Percentiles rank a stretch among this genome's conserved stretches.
These are phyloP conservation scores for Moniliella sp. DNA, from an alignment of 1,284 basidiomycete genomes.

Conservation along the genomic window DNA sequence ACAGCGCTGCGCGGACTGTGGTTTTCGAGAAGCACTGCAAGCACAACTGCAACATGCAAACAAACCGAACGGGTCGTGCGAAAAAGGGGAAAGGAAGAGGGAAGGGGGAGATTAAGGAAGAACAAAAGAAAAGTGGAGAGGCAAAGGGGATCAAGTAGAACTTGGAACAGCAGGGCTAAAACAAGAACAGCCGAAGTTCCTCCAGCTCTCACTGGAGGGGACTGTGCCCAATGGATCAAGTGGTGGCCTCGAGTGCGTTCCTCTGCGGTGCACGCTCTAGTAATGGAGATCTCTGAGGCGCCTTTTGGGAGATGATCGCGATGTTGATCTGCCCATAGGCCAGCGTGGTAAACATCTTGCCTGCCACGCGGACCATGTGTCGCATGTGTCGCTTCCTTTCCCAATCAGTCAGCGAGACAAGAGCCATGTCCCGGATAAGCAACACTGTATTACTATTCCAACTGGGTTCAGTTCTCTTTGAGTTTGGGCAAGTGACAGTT, in stretches of 20 bases:
- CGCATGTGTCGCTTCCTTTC: conserved; percentile 78
- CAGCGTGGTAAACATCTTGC: conserved; percentile 74
- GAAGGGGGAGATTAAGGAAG: background rate
- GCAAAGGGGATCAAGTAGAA: no score
- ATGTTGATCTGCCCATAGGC: conserved; percentile 90
- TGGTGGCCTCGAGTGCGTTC: conserved; percentile 82
- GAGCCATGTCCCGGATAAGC: conserved; percentile 69
- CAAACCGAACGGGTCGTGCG: background rate
- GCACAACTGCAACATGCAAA: background rate
- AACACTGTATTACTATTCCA: conserved; percentile 37
- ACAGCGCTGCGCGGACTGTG: no score
- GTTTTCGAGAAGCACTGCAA: no score
- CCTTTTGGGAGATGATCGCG: conserved; percentile 98
- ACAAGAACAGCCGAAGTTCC: conserved; percentile 27
- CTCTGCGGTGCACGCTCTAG: conserved; percentile 57
- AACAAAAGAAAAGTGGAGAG: background rate
- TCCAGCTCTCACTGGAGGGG: conserved; percentile 18
- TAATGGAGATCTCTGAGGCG: conserved; percentile 67
- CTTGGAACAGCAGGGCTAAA: conserved; percentile 10
- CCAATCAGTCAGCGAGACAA: conserved; percentile 79
- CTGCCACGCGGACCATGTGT: conserved; percentile 81
- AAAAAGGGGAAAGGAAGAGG: background rate
- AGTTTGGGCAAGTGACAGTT: conserved; percentile 34
- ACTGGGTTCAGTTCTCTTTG: conserved; percentile 16
- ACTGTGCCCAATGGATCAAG: conserved; percentile 51